phyloP scores from a whole-genome alignment of 768 basidiomycete genomes.

The Lactifluus subvellereus region DNA sequence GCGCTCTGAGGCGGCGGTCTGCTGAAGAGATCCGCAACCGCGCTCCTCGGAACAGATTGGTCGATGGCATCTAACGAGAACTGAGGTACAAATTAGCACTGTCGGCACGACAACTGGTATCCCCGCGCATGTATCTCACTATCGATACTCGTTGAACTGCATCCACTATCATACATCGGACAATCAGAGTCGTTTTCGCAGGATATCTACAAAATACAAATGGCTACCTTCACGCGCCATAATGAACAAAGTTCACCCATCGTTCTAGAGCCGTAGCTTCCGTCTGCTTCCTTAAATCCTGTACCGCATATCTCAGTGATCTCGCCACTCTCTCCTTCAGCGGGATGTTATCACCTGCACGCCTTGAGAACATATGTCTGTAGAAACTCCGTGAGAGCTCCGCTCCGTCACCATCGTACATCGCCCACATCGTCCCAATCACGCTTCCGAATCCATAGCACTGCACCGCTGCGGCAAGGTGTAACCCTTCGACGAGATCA shows the following conservation, averaged over 20 bases:
- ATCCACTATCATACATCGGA: background rate
- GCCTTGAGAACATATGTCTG: too few relatives aligned
- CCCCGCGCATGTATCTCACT: too few relatives aligned
- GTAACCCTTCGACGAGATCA: slow-evolving; percentile 8
- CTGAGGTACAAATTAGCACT: too few relatives aligned
- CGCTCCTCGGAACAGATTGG: too few relatives aligned
- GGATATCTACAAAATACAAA: background rate
- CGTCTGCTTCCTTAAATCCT: slow-evolving; percentile 7
- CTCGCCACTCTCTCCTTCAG: background rate
- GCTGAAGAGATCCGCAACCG: too few relatives aligned
- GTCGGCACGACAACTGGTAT: too few relatives aligned
- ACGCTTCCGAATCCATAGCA: slow-evolving; percentile 19
- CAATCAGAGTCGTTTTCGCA: background rate
- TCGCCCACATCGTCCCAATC: slow-evolving; percentile 22
- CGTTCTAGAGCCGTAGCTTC: background rate
- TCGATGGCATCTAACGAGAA: too few relatives aligned
- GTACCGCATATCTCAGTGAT: background rate
- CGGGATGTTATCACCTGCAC: background rate
- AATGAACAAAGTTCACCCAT: slow-evolving; percentile 18
- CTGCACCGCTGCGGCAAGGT: slow-evolving; percentile 20
- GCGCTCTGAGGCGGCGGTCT: too few relatives aligned
- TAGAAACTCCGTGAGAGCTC: background rate
- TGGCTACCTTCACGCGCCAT: background rate
- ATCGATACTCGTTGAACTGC: too few relatives aligned
- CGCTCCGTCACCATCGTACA: slow-evolving; percentile 12